Evolutionary conservation across 2,329 filamentous ascomycete species (phyloP).

Genomic region (Exophiala dermatitidis): DNA sequence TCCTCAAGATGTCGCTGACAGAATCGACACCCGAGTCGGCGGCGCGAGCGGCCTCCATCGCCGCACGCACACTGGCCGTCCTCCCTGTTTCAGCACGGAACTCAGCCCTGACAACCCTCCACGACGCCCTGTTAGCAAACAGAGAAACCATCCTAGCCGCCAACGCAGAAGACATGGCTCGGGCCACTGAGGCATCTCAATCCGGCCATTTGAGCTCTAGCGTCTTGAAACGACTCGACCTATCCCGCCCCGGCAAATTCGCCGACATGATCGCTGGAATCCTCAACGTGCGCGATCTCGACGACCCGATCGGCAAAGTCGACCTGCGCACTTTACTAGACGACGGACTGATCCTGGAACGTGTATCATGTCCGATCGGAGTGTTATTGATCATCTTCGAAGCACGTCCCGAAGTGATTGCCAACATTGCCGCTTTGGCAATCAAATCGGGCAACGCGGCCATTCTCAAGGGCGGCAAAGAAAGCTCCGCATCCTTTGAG

Average conservation of each 20-base stretch:
- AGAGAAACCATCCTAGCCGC: constrained; percentile 74
- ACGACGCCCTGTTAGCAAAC: constrained; percentile 63
- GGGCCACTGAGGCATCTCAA: constrained; percentile 64
- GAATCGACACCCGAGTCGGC: constrained; percentile 72
- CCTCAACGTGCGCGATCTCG: constrained; percentile 71
- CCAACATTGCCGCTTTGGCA: constrained; percentile 90
- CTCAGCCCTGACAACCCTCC: constrained; percentile 73
- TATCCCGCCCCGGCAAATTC: constrained; percentile 82
- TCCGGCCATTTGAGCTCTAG: constrained; percentile 71
- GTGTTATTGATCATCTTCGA: constrained; percentile 99
- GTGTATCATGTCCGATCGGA: constrained; percentile 88
- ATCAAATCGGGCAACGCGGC: constrained; percentile 97
- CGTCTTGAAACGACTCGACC: constrained; percentile 78
- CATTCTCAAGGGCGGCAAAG: constrained; percentile 94
- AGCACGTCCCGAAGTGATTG: constrained; percentile 93
- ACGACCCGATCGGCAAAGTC: constrained; percentile 87
- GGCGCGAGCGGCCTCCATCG: constrained; percentile 68
- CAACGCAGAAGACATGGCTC: constrained; percentile 73
- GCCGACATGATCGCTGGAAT: constrained; percentile 98
- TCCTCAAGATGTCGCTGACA: constrained; percentile 69
- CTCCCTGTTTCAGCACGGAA: constrained; percentile 72
- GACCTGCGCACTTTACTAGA: constrained; percentile 80
- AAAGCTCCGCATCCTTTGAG: constrained; percentile 90
- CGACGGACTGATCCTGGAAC: constrained; percentile 74
- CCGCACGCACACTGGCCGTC: constrained; percentile 75